Conservation (phyloP, 2,329 filamentous ascomycete species). For the Coniochaeta sp. region DNA sequence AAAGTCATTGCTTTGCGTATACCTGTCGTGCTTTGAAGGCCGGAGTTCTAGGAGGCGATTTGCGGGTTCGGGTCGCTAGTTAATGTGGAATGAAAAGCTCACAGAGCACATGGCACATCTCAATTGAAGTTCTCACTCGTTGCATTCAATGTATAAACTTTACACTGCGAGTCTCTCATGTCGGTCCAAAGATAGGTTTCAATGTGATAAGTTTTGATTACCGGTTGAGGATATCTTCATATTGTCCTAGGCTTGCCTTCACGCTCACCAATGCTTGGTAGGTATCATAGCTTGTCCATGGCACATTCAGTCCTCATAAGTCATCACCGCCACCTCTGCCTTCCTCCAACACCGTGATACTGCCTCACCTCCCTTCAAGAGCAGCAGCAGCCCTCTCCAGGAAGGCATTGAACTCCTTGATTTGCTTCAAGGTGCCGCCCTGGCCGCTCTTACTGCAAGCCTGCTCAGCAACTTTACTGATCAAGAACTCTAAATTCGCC, state of each 20-base stretch:
- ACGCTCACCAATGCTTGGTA: too few species aligned
- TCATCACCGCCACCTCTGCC: background rate
- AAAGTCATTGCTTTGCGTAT: conserved; percentile 5
- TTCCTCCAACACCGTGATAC: background rate
- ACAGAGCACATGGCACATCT: background rate
- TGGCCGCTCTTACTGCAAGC: conserved; percentile 39
- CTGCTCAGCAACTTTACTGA: conserved; percentile 47
- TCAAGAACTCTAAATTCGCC: conserved; percentile 48
- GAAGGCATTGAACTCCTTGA: conserved; percentile 56
- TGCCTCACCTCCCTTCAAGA: conserved; percentile 32
- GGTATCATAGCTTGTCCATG: background rate
- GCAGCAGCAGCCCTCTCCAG: conserved; percentile 52
- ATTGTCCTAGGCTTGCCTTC: too few species aligned
- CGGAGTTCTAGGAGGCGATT: background rate
- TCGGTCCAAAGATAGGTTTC: too few species aligned
- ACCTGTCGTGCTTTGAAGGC: background rate
- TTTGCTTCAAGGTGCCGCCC: conserved; percentile 43
- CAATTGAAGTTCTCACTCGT: background rate
- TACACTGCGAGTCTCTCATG: too few species aligned
- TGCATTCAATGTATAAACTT: too few species aligned
- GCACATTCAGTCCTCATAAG: background rate
- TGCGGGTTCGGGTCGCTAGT: background rate
- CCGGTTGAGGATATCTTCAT: too few species aligned
- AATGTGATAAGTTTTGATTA: too few species aligned
- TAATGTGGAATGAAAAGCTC: background rate